phyloP scores from a whole-genome alignment of 352 stramenopile species.

The Aphanomyces astaci region DNA sequence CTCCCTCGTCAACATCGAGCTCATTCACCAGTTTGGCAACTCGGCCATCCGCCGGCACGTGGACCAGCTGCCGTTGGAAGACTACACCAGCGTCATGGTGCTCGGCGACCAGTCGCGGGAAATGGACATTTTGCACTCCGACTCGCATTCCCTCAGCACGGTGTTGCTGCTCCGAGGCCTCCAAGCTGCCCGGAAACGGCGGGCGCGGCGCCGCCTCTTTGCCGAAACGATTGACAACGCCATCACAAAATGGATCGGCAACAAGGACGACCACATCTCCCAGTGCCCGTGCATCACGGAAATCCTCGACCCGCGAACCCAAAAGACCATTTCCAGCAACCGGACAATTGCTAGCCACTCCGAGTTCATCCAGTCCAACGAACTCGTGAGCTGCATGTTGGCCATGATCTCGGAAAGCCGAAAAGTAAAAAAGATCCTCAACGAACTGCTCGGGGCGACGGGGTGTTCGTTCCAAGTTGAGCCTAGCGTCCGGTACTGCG shows the following conservation, averaged over 20 bases:
- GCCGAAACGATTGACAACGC: not conserved
- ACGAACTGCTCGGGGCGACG: slow-evolving; percentile 60
- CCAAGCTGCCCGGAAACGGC: slow-evolving; percentile 26
- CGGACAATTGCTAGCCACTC: slow-evolving; percentile 61
- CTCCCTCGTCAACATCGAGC: slow-evolving; percentile 40
- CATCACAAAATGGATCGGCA: slow-evolving; percentile 2
- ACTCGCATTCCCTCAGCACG: slow-evolving; percentile 80
- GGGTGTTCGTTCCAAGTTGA: slow-evolving; percentile 70
- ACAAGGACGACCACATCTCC: slow-evolving; percentile 2
- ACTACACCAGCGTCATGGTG: slow-evolving; percentile 83
- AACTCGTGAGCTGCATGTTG: slow-evolving; percentile 77
- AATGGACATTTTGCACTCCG: slow-evolving; percentile 74
- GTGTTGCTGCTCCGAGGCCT: slow-evolving; percentile 79
- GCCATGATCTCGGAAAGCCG: slow-evolving; percentile 83
- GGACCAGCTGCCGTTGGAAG: slow-evolving; percentile 45
- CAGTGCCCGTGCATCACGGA: slow-evolving; percentile 74
- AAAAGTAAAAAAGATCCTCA: slow-evolving; percentile 72
- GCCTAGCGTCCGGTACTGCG: slow-evolving; percentile 46
- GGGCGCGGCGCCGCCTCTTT: not conserved
- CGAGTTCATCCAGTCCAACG: slow-evolving; percentile 85
- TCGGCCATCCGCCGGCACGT: slow-evolving; percentile 73
- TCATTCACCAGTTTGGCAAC: slow-evolving; percentile 74
- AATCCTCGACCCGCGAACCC: slow-evolving; percentile 80
- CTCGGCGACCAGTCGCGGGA: slow-evolving; percentile 64
- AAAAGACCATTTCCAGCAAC: slow-evolving; percentile 71